Percentiles rank a stretch among this genome's conserved stretches.
Conservation (phyloP, 2,329 filamentous ascomycete species). For the Chaetomium globosum region DNA sequence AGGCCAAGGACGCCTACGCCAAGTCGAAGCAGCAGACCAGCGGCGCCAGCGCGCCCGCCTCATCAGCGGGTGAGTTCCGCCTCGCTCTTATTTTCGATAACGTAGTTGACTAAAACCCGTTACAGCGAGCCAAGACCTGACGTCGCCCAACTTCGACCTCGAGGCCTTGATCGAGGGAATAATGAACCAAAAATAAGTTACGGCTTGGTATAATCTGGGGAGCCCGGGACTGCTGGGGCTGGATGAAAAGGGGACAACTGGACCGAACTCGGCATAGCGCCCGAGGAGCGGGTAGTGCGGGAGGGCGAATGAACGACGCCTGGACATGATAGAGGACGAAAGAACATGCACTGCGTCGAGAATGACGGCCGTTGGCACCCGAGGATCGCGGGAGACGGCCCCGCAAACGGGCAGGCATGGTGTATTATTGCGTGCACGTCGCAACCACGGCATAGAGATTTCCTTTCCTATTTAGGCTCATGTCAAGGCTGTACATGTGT, state of each 20-base stretch:
- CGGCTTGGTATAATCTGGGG: neutral
- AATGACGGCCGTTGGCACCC: conserved; percentile 5
- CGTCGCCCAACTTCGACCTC: conserved; percentile 89
- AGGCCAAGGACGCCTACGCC: conserved; percentile 88
- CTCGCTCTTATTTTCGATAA: neutral
- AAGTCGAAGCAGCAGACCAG: conserved; percentile 66
- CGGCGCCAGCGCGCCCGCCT: conserved; percentile 40
- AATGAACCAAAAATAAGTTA: conserved; percentile 36
- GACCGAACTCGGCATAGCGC: conserved; percentile 11
- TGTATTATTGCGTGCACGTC: conserved; percentile 45
- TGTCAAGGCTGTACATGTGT: conserved; percentile 56
- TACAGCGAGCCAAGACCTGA: conserved; percentile 58
- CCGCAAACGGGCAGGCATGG: conserved; percentile 35
- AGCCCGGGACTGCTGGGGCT: neutral
- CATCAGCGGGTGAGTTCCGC: conserved; percentile 42
- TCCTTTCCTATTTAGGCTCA: conserved; percentile 46
- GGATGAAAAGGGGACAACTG: neutral
- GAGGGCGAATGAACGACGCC: conserved; percentile 10
- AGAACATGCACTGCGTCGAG: conserved; percentile 26
- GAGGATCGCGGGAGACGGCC: neutral
- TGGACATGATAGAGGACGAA: conserved; percentile 5
- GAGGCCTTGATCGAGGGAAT: conserved; percentile 77
- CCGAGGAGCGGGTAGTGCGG: conserved; percentile 1
- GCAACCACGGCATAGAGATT: conserved; percentile 51
- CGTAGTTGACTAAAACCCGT: conserved; percentile 13